Conservation (phyloP, 73 alveolate genomes). For the Paramecium sonneborni region DNA sequence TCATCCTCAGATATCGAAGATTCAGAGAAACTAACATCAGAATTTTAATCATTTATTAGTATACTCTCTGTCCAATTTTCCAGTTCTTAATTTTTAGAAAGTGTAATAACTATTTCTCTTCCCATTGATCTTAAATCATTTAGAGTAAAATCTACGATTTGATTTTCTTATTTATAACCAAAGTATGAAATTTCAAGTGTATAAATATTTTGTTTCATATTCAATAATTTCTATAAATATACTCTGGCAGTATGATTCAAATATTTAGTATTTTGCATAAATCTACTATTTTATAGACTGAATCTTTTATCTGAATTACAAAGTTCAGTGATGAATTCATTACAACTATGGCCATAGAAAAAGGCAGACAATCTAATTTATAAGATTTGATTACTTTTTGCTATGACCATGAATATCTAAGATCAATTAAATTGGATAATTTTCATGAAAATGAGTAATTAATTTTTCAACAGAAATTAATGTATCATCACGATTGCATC, state of each 20-base stretch:
- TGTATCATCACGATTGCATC: background rate
- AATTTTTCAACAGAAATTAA: background rate
- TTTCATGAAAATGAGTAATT: conserved; percentile 37
- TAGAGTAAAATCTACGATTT: background rate
- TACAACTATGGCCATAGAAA: conserved; percentile 72
- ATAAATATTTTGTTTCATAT: background rate
- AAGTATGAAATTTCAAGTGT: conserved; percentile 35
- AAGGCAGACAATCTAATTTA: conserved; percentile 67
- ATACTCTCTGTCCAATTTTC: background rate
- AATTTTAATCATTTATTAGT: background rate
- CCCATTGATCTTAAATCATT: conserved; percentile 33
- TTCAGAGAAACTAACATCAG: background rate
- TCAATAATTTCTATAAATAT: background rate
- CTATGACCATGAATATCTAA: conserved; percentile 85
- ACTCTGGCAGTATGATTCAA: conserved; percentile 25
- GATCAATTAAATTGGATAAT: conserved; percentile 62
- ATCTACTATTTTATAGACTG: background rate
- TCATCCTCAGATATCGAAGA: conserved; percentile 9
- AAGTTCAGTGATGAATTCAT: background rate
- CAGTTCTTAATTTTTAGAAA: background rate
- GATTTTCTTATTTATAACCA: background rate
- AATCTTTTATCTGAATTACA: conserved; percentile 38
- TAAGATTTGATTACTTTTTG: conserved; percentile 36
- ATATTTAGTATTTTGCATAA: background rate
- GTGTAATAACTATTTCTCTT: background rate